These are phyloP conservation scores for Zoysia pacifica DNA, from an alignment of 176 grass and related monocot species.

Conservation along the genomic window DNA sequence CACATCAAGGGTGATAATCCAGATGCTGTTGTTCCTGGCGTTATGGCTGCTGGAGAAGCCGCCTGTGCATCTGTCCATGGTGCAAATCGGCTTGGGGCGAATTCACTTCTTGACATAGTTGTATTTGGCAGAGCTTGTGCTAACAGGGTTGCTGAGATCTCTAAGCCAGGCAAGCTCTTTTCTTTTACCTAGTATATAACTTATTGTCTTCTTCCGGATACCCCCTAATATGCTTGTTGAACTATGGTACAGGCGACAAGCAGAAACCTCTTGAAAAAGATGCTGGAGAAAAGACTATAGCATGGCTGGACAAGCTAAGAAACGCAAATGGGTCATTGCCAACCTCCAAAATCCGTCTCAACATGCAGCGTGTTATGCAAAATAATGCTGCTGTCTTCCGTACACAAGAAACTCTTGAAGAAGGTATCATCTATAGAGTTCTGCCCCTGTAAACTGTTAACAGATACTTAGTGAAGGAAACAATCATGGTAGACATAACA, in stretches of 20 bases:
- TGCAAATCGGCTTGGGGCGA: slow-evolving; percentile 74
- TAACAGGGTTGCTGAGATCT: slow-evolving; percentile 68
- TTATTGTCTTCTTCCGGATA: slow-evolving; percentile 7
- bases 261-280: slow-evolving; percentile 65
- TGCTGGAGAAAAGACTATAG: slow-evolving; percentile 74
- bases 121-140: slow-evolving; percentile 90
- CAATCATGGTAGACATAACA: background rate
- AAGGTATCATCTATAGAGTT: slow-evolving; percentile 46
- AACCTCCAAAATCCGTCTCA: slow-evolving; percentile 73
- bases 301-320: slow-evolving; percentile 75
- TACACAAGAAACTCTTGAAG: slow-evolving; percentile 79
- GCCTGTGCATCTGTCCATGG: slow-evolving; percentile 88
- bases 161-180: slow-evolving; percentile 58
- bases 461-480: background rate
- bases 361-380: slow-evolving; percentile 91
- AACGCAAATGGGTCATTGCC: slow-evolving; percentile 69
- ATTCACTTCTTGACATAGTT: slow-evolving; percentile 83
- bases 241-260: slow-evolving; percentile 51
- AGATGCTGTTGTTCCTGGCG: slow-evolving; percentile 61
- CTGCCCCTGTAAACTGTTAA: background rate
- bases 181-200: background rate
- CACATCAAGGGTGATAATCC: slow-evolving; percentile 62
- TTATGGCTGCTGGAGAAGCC: slow-evolving; percentile 78
- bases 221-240: slow-evolving; percentile 26
- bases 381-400: slow-evolving; percentile 84